Evolutionary conservation across 805 yeast species (phyloP), one percentile per base, ranked within the genome.

Genomic region (Saturnispora silvae): DNA sequence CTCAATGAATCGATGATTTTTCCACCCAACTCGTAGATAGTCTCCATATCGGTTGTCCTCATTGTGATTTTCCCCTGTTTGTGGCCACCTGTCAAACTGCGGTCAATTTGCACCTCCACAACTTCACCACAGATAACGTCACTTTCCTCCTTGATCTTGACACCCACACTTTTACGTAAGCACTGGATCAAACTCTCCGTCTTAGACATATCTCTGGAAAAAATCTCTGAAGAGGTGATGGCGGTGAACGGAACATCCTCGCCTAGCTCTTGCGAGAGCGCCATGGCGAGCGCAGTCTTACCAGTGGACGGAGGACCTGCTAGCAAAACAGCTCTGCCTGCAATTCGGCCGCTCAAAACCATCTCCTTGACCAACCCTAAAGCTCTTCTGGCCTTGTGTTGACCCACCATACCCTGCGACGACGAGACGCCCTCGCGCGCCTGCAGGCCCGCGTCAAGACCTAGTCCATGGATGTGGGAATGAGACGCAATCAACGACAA

Each of bases 271-370:
- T 92, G 97, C 3, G 96, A 84, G 40, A 92, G 77, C 2, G 96
- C 98, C 51, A 92, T 68, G 0, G 97, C 97, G 51, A 92, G 70
- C 1, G 98, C 98, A 3, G 98, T 92, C 58, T 92, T 92, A 55
- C 98, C 98, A 5, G 97, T 89, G 0, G 97, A 96, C 8, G 98
- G 97, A 5, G 95, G 94, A 36, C 98, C 98, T 1, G 98, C 97
- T 38, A 92, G 68, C 42, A 92, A 62, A 35, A 92, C 77, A n/a
- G 96, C 97, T 53, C 89, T 82, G 20, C 98, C 98, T 35, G 94
- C 81, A 79, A 92, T 81, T 59, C 79, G 84, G 51, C 84, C 85
- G 23, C 83, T 78, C 61, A 86, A 87, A 63, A 92, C 85, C 61
- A 92, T 68, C 60, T 92, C 96, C 28, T 89, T 94, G 45, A 92